Conservation (phyloP, 75 land plant species). For the Larix kaempferi region DNA sequence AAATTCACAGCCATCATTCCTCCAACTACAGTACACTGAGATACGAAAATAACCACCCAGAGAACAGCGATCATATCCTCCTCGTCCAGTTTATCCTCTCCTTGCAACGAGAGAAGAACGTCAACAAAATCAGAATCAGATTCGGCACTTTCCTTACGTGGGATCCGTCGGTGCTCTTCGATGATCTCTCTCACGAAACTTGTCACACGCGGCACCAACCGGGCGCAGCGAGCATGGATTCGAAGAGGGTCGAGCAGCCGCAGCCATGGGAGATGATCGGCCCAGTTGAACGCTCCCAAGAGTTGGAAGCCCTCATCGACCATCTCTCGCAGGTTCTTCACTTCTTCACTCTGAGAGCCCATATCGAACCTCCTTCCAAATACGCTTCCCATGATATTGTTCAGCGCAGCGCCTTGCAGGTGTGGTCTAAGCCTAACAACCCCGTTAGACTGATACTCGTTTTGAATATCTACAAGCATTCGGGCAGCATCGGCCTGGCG, state of each 20-base stretch:
- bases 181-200: conserved; percentile 44
- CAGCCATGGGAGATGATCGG: conserved; percentile 57
- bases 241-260: conserved; percentile 28
- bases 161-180: conserved; percentile 35
- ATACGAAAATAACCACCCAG: too few species aligned
- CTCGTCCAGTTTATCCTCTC: conserved; percentile 50
- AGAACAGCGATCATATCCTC: conserved; percentile 70
- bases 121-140: conserved; percentile 49
- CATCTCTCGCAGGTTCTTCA: conserved; percentile 30
- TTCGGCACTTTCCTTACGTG: not conserved
- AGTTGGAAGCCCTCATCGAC: conserved; percentile 70
- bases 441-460: too few species aligned
- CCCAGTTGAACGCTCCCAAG: conserved; percentile 72
- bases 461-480: too few species aligned
- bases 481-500: too few species aligned
- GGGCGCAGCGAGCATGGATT: conserved; percentile 38
- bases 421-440: conserved; percentile 17
- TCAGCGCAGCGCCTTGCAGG: conserved; percentile 57
- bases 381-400: conserved; percentile 59
- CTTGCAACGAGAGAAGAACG: conserved; percentile 47
- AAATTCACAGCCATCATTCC: too few species aligned
- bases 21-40: too few species aligned
- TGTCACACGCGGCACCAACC: conserved; percentile 46
- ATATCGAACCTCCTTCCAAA: conserved; percentile 40
- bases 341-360: conserved; percentile 10